Evolutionary conservation across 306 rosid species (phyloP), one percentile per base, ranked within the genome.

Genomic region (Gastrolobium bilobum): DNA sequence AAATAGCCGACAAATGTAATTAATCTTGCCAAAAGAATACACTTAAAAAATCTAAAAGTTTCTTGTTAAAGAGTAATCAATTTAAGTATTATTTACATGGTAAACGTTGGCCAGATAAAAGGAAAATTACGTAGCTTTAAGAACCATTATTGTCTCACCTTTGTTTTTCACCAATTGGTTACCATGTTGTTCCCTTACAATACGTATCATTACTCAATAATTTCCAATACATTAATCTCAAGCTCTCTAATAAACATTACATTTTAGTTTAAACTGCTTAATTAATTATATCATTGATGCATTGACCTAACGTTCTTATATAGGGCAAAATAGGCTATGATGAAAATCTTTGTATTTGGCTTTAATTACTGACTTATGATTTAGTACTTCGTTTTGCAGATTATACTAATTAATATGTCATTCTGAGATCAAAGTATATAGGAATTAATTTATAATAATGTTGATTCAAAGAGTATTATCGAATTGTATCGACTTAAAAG

Each of bases 151-250:
- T 74, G 71, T 46, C 72, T 40, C 72, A 64, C 10, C 15, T 44
- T 52, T 40, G 52, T 66, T 78, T 69, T 68, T 51, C 37, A 80
- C 62, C 72, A 73, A 54, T 64, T 61, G 20, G 43, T 3, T 75
- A 29, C 10, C 3, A 4, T 33, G 75, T n/a, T 34, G 10, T 53
- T 71, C 83, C 48, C 77, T 67, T 35, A 54, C 62, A 63, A 73
- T 73, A 73, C 81, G 88, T 81, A 85, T 87, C 78, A 89, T 85
- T 82, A 59, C 80, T 68, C 79, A 87, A 86, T 89, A 84, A 87
- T 86, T 75, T 54, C 34, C 50, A 54, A 8, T 68, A 59, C 34
- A 37, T 77, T 63, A 78, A 68, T 66, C 71, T 58, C 34, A 68
- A 79, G 63, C 63, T 60, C 68, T 53, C 78, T 68, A 70, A 20